These are phyloP conservation scores for Adiantum capillusveneris DNA, from an alignment of 75 land plant genomes.

Conservation along the genomic window DNA sequence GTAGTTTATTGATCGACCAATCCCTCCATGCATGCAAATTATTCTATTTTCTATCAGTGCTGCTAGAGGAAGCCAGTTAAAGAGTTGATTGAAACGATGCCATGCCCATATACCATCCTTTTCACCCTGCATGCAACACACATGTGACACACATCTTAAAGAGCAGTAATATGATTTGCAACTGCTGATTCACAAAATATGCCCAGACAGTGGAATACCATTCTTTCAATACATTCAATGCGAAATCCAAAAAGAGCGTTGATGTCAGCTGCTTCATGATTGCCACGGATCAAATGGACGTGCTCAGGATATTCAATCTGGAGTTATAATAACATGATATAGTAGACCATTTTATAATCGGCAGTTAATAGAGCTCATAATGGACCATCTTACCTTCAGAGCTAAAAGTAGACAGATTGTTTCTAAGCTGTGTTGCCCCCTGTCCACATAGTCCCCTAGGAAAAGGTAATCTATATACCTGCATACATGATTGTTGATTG, in stretches of 20 bases:
- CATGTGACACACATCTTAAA: background rate
- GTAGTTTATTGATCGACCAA: slow-evolving; percentile 75
- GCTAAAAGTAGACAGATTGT: slow-evolving; percentile 80
- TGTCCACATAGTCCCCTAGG: slow-evolving; percentile 88
- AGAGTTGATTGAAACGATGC: slow-evolving; percentile 83
- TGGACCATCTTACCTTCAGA: slow-evolving; percentile 47
- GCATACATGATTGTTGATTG: background rate
- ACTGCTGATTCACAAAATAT: background rate
- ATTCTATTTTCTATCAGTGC: slow-evolving; percentile 80
- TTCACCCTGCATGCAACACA: slow-evolving; percentile 48
- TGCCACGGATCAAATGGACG: slow-evolving; percentile 84
- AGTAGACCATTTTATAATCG: background rate
- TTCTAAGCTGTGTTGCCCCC: slow-evolving; percentile 89
- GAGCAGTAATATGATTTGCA: background rate
- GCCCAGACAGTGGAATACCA: slow-evolving; percentile 35
- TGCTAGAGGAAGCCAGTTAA: slow-evolving; percentile 76
- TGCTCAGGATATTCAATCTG: slow-evolving; percentile 89
- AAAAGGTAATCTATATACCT: slow-evolving; percentile 89
- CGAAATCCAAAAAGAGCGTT: slow-evolving; percentile 95
- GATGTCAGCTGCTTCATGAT: slow-evolving; percentile 91
- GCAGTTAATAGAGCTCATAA: background rate
- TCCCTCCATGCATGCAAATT: slow-evolving; percentile 95
- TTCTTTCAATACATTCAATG: slow-evolving; percentile 84
- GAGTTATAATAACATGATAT: background rate
- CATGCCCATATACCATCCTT: slow-evolving; percentile 90